Conservation (phyloP, 179 eudicot species). For the Nepenthes alata region DNA sequence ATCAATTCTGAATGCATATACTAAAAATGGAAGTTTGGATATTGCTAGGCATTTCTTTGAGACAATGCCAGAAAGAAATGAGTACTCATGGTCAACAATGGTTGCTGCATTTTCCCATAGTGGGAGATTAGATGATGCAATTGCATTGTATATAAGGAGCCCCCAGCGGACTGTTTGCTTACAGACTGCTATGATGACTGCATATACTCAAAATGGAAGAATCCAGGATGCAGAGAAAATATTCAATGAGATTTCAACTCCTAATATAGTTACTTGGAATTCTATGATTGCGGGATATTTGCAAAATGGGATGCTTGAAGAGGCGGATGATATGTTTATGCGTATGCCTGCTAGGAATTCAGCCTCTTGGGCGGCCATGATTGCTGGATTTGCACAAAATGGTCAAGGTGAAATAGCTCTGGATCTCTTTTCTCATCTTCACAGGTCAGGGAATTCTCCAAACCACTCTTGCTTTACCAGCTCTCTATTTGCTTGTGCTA, state of each 20-base stretch:
- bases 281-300: slow-evolving; percentile 37
- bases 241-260: slow-evolving; percentile 25
- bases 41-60: slow-evolving; percentile 22
- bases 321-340: slow-evolving; percentile 25
- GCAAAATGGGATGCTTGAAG: slow-evolving; percentile 33
- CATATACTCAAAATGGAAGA: slow-evolving; percentile 35
- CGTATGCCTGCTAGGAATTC: slow-evolving; percentile 25
- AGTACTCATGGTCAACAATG: slow-evolving; percentile 34
- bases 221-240: slow-evolving; percentile 24
- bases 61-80: slow-evolving; percentile 29
- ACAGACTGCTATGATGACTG: slow-evolving; percentile 33
- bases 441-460: slow-evolving; percentile 25
- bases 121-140: slow-evolving; percentile 34
- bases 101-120: slow-evolving; percentile 29
- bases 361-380: slow-evolving; percentile 41
- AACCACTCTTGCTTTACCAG: slow-evolving; percentile 35
- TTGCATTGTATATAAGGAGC: slow-evolving; percentile 18
- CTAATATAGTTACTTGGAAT: slow-evolving; percentile 36
- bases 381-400: slow-evolving; percentile 29
- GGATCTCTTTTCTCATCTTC: slow-evolving; percentile 21
- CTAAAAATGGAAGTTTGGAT: slow-evolving; percentile 26
- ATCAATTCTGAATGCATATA: slow-evolving; percentile 24
- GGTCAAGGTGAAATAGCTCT: slow-evolving; percentile 31
- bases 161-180: slow-evolving; percentile 21
- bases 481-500: slow-evolving; percentile 30